phyloP scores from a whole-genome alignment of 1,139 yeast species.

The Wickerhamomyces sp. region DNA sequence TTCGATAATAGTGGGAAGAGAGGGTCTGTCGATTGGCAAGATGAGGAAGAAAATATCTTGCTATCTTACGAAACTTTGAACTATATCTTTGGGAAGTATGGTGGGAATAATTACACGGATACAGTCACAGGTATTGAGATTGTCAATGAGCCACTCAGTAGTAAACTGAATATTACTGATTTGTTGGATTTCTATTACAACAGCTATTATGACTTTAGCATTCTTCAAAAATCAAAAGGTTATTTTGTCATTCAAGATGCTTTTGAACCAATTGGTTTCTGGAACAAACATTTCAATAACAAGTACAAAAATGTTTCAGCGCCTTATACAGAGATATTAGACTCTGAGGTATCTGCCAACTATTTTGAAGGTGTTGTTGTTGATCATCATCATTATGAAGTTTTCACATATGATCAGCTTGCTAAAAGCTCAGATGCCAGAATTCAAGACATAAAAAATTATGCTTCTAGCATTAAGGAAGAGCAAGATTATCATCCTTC shows the following conservation, averaged over 20 bases:
- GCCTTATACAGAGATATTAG: conserved; percentile 17
- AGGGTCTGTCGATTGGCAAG: conserved; percentile 49
- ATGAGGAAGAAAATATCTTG: conserved; percentile 35
- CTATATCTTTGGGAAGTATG: conserved; percentile 41
- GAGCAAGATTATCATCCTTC: conserved; percentile 42
- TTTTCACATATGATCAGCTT: conserved; percentile 43
- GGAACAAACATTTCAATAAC: conserved; percentile 42
- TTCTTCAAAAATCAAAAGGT: conserved; percentile 32
- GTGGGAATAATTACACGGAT: conserved; percentile 37
- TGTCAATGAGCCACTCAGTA: conserved; percentile 61
- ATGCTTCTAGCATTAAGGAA: conserved; percentile 32
- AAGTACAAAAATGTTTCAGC: conserved; percentile 24
- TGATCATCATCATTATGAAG: conserved; percentile 65
- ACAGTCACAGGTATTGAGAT: conserved; percentile 57
- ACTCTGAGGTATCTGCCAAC: conserved; percentile 2
- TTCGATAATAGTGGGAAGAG: conserved; percentile 63
- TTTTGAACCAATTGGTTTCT: conserved; percentile 44
- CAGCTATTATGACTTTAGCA: conserved; percentile 37
- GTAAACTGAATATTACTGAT: conserved; percentile 34
- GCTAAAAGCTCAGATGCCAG: conserved; percentile 26
- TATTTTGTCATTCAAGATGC: conserved; percentile 59
- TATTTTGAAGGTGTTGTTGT: conserved; percentile 41
- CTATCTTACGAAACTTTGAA: conserved; percentile 41
- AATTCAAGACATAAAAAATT: conserved; percentile 31
- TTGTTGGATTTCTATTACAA: conserved; percentile 38